A percentile compares a stretch with the other conserved stretches of the same genome.
These are phyloP conservation scores for Paspalum vaginatum DNA, from an alignment of 176 grass and related monocot species.

Conservation along the genomic window DNA sequence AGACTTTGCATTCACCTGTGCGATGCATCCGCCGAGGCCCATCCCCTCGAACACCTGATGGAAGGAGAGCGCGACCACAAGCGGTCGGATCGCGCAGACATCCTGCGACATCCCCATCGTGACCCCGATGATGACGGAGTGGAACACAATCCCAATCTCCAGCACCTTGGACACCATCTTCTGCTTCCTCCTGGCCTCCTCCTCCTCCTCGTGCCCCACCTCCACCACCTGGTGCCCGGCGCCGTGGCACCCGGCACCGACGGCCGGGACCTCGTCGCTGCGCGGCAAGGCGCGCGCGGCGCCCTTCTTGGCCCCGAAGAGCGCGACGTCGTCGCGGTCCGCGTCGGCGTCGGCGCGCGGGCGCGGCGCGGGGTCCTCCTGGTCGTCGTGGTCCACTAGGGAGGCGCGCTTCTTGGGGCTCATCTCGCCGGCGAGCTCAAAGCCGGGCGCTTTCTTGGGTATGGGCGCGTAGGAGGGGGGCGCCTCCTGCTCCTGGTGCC, in stretches of 20 bases:
- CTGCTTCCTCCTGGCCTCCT: conserved; percentile 78
- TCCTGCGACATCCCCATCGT: conserved; percentile 94
- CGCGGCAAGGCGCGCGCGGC: conserved; percentile 11
- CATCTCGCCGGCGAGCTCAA: conserved; percentile 61
- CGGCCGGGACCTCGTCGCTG: conserved; percentile 36
- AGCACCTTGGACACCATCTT: conserved; percentile 96
- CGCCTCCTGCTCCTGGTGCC: neutral
- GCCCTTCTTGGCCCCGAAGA: conserved; percentile 46
- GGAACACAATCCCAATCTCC: conserved; percentile 95
- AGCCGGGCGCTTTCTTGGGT: conserved; percentile 37
- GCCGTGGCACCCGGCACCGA: conserved; percentile 49
- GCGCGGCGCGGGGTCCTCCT: conserved; percentile 8
- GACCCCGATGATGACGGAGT: conserved; percentile 88
- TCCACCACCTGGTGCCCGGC: conserved; percentile 48
- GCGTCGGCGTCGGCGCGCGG: neutral
- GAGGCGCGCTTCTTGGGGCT: conserved; percentile 51
- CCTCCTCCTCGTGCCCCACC: conserved; percentile 53
- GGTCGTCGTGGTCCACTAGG: neutral
- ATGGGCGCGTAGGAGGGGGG: conserved; percentile 51
- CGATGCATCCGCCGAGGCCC: conserved; percentile 96
- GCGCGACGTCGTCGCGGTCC: conserved; percentile 55
- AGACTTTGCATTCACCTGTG: conserved; percentile 79
- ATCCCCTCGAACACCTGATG: conserved; percentile 99
- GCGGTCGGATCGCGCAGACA: conserved; percentile 76
- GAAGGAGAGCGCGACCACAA: conserved; percentile 86